A percentile compares a stretch with the other conserved stretches of the same genome.
Conservation (phyloP, 2,329 filamentous ascomycete species). For the Shiraia sp. region DNA sequence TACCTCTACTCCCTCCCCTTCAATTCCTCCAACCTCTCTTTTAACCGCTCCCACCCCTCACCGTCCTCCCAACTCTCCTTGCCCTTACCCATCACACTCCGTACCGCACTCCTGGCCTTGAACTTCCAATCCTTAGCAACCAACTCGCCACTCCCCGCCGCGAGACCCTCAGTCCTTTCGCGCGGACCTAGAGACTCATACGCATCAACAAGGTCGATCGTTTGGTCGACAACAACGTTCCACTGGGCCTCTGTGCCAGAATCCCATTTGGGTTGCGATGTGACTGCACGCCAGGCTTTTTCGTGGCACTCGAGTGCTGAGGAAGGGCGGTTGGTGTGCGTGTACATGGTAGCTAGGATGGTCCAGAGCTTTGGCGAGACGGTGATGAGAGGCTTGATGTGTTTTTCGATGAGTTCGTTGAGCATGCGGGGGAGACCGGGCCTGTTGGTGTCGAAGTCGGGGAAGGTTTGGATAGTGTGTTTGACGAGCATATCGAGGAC, state of each 20-base stretch:
- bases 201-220: slow-evolving; percentile 77
- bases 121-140: slow-evolving; percentile 84
- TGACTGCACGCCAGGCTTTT: slow-evolving; percentile 81
- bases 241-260: slow-evolving; percentile 67
- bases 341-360: slow-evolving; percentile 70
- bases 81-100: slow-evolving; percentile 80
- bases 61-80: slow-evolving; percentile 83
- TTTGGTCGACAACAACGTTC: slow-evolving; percentile 74
- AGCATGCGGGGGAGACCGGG: slow-evolving; percentile 64
- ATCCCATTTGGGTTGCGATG: slow-evolving; percentile 58
- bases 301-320: slow-evolving; percentile 83
- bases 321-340: slow-evolving; percentile 71
- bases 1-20: slow-evolving; percentile 34
- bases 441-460: slow-evolving; percentile 45
- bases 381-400: slow-evolving; percentile 83
- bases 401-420: slow-evolving; percentile 72
- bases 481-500: slow-evolving; percentile 73
- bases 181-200: slow-evolving; percentile 72
- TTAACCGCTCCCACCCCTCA: slow-evolving; percentile 66
- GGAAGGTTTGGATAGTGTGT: slow-evolving; percentile 61
- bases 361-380: slow-evolving; percentile 76
- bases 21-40: slow-evolving; percentile 51
- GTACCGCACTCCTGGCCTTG: slow-evolving; percentile 82
- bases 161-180: slow-evolving; percentile 57
- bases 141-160: slow-evolving; percentile 55